Evolutionary conservation across 306 rosid genomes (phyloP).

Genomic region (Medicago ruthenica): DNA sequence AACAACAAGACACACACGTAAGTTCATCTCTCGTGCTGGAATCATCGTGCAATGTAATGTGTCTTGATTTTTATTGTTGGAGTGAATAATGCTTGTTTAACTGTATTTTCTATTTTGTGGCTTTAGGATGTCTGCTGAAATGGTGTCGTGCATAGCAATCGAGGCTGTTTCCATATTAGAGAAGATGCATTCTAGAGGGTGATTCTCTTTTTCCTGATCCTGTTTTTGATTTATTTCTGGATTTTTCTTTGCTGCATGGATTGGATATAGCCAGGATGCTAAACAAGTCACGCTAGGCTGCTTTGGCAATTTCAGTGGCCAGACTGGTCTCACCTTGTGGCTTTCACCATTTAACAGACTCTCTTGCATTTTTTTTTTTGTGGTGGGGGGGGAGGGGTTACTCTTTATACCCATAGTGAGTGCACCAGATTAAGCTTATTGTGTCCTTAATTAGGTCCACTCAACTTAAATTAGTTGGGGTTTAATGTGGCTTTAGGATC

Average conservation of each 20-base stretch:
- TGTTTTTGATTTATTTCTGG: constrained; percentile 20
- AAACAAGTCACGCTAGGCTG: neutral
- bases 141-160: constrained; percentile 95
- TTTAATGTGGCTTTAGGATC: neutral
- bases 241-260: neutral
- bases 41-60: neutral
- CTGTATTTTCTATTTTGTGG: constrained; percentile 20
- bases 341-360: neutral
- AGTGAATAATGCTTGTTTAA: constrained; percentile 9
- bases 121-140: constrained; percentile 84
- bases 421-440: constrained; percentile 1
- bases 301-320: constrained; percentile 15
- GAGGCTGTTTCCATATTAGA: constrained; percentile 95
- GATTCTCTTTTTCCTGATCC: constrained; percentile 40
- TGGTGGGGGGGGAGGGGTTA: neutral
- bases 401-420: neutral
- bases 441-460: neutral
- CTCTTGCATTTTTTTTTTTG: neutral
- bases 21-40: constrained; percentile 40
- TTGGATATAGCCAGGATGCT: constrained; percentile 16
- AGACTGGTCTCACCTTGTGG: neutral
- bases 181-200: constrained; percentile 93
- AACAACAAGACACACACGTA: constrained; percentile 75
- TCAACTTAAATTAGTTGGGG: constrained; percentile 2
- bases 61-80: neutral